Evolutionary conservation across 371 early-diverging fungal genomes (phyloP), one percentile per base, ranked within the genome.

Genomic region (Batrachochytrium dendrobatidis): DNA sequence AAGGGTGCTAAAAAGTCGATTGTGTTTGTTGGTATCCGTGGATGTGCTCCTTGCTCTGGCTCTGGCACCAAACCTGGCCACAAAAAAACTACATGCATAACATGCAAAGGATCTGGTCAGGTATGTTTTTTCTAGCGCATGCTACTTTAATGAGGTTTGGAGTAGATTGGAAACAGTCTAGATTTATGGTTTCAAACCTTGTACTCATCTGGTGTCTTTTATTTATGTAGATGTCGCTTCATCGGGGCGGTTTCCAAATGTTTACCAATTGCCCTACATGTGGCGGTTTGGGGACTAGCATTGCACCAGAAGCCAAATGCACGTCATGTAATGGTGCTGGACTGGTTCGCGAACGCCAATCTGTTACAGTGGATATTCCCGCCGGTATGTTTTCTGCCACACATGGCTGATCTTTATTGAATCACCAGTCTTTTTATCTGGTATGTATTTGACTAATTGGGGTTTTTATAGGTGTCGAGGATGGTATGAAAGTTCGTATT

Each of bases 41-140:
- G 71, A 20, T 95, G 96, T 70, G 67, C 71, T 17, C 78, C 88
- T 1, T 95, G 95, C 62, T 66, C 77, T 45, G 96, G 95, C 1
- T 65, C 62, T 45, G 96, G 96, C 26, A 70, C 89, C 39, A 88
- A 88, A 69, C 68, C 70, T 30, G 92, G 91, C 15, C 79, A 83
- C 50, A 79, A 80, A 55, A 78, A 81, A 20, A 71, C 75, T 17
- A 77, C 71, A 8, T 95, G 95, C 62, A 62, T 68, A 30, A 68
- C 72, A 3, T 97, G 98, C 67, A 81, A 83, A 20, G 98, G 98
- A 20, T 74, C 88, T 6, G 98, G 98, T 34, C 83, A 68, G 68
- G 73, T 74, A 30, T 51, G 34, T 6, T 24, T 63, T 25, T n/a
- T n/a, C n/a, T n/a, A n/a, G n/a, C n/a, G n/a, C n/a, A n/a, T n/a